A percentile compares a stretch with the other conserved stretches of the same genome.
Evolutionary conservation across 192 early-diverging fungal species (phyloP).

Genomic region (Jimgerdemannia lactiflua): DNA sequence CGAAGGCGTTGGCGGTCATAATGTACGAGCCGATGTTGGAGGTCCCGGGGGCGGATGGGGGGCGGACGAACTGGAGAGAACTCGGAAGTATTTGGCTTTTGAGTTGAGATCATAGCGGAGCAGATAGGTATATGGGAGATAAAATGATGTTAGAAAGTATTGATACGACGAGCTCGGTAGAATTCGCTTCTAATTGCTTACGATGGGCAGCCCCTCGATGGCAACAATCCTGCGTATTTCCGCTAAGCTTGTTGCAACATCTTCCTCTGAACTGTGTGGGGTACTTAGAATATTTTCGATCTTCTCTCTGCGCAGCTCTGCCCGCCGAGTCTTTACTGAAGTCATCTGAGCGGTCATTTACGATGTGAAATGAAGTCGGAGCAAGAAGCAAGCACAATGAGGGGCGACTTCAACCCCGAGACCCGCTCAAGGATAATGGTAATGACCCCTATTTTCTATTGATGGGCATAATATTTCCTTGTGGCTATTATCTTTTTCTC

Average conservation of each 20-base stretch:
- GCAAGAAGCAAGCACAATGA: too few relatives aligned
- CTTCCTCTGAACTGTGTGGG: slow-evolving; percentile 49
- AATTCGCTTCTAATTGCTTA: slow-evolving; percentile 14
- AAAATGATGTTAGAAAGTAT: neutral
- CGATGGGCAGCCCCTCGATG: slow-evolving; percentile 56
- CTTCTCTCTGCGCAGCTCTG: neutral
- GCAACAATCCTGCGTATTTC: slow-evolving; percentile 55
- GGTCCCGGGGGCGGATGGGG: neutral
- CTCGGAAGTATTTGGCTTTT: neutral
- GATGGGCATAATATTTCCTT: too few relatives aligned
- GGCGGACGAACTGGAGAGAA: neutral
- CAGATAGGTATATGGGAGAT: slow-evolving; percentile 3
- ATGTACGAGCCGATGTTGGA: slow-evolving; percentile 1
- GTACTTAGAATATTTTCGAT: slow-evolving; percentile 45
- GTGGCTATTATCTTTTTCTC: too few relatives aligned
- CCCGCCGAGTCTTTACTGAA: too few relatives aligned
- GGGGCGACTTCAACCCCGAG: too few relatives aligned
- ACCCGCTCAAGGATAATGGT: too few relatives aligned
- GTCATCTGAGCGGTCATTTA: too few relatives aligned
- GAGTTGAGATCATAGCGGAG: slow-evolving; percentile 1
- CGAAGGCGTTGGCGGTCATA: slow-evolving; percentile 38
- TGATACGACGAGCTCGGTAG: neutral
- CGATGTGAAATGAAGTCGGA: too few relatives aligned
- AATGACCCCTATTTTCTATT: too few relatives aligned
- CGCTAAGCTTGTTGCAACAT: slow-evolving; percentile 51